Base-by-base conservation (phyloP, 441 rosid genomes). In the Eutrema salsugineum region DNA sequence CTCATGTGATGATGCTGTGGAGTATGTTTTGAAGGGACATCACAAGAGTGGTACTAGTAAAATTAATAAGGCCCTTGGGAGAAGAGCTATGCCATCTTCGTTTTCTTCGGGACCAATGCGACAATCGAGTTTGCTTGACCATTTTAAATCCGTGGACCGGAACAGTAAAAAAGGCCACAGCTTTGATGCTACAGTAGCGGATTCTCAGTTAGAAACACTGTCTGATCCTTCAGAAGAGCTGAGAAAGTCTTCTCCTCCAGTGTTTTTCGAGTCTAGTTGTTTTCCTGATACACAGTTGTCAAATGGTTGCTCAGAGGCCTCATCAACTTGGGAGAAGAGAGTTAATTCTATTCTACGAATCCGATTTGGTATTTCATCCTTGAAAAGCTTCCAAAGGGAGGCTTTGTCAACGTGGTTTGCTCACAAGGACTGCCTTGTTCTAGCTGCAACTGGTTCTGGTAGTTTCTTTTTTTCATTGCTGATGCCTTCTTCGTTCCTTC, bases 401-500 rank as follows among this genome's bases (percentile, higher is more conserved):
- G 95, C 94, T 15, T 83, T 94, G 82, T 83, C 84, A 64, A 84
- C 94, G 36, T 94, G 93, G 96, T 40, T 81, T 12, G 82, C 85
- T 75, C 83, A 84, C 60, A 77, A 82, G 67, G 97, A 94, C 71
- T 91, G 91, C 73, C 97, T 94, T 72, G 91, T 91, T 72, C 93
- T 94, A 57, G 90, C 97, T 39, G 97, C 97, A 39, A 94, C 98
- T 1, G 98, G 98, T 82, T 89, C 96, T 72, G 98, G 97, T 94
- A 78, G 11, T 50, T 50, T 75, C 28, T 51, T 28, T 60, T 63
- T 12, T 38, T 0, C 19, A 2, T 19, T 3, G n/a, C 62, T 72
- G 55, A 27, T 70, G 33, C 47, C 9, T 35, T 40, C 39, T 66
- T 59, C 32, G 14, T 59, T 15, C 46, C 46, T 66, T 15, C 46